A percentile compares a stretch with the other conserved stretches of the same genome.
These are phyloP conservation scores for Aegilops umbellulata DNA, from an alignment of 176 grass and related monocot species.

Conservation along the genomic window DNA sequence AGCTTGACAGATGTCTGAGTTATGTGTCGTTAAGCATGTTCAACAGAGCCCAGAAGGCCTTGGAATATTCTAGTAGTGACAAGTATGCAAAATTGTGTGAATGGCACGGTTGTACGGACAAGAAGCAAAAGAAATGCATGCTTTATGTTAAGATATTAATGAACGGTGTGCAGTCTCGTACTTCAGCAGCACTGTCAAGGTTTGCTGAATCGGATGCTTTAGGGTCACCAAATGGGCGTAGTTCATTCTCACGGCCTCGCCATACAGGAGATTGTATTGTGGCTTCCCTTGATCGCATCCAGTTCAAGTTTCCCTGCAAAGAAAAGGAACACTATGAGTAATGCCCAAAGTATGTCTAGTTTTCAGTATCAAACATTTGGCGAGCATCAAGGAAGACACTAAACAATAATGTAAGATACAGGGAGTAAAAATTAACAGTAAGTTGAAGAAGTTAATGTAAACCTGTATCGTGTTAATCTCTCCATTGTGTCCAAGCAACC, in stretches of 20 bases:
- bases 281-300: slow-evolving; percentile 97
- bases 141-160: slow-evolving; percentile 7
- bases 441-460: slow-evolving; percentile 22
- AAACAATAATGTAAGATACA: background rate
- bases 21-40: background rate
- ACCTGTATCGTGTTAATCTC: slow-evolving; percentile 99
- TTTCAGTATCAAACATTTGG: slow-evolving; percentile 30
- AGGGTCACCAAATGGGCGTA: slow-evolving; percentile 85
- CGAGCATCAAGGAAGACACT: slow-evolving; percentile 14
- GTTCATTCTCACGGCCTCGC: slow-evolving; percentile 90
- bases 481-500: slow-evolving; percentile 98
- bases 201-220: slow-evolving; percentile 99
- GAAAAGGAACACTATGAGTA: slow-evolving; percentile 32
- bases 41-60: background rate
- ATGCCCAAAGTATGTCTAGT: slow-evolving; percentile 3
- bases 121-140: slow-evolving; percentile 11
- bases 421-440: slow-evolving; percentile 1
- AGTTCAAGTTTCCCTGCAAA: slow-evolving; percentile 95
- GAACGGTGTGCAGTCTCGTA: slow-evolving; percentile 35
- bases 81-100: slow-evolving; percentile 15
- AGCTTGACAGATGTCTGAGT: background rate
- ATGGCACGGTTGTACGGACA: background rate
- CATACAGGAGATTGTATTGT: slow-evolving; percentile 93
- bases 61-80: background rate
- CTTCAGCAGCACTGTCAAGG: slow-evolving; percentile 96